Evolutionary conservation across 1,139 yeast genomes (phyloP).

Genomic region (Yamadazyma spencermartinsiae): DNA sequence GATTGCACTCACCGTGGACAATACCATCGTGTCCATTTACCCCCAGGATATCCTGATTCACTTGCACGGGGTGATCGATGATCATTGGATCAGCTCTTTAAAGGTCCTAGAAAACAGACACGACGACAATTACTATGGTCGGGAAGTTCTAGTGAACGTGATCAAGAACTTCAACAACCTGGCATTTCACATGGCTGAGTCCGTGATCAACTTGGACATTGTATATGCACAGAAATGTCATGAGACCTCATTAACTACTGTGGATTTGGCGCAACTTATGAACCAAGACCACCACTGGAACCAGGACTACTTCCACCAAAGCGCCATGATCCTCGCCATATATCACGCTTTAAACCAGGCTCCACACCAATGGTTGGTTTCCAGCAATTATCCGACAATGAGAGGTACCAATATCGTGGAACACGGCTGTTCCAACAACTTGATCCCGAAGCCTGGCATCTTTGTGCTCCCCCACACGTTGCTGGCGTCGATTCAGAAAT

Average conservation of each 20-base stretch:
- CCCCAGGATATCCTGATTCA: conserved; percentile 31
- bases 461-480: conserved; percentile 25
- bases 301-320: conserved; percentile 25
- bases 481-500: background rate
- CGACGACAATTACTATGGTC: conserved; percentile 17
- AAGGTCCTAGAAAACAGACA: conserved; percentile 25
- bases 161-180: conserved; percentile 22
- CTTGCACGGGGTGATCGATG: conserved; percentile 24
- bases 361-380: conserved; percentile 26
- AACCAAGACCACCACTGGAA: background rate
- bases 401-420: conserved; percentile 1
- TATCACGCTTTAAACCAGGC: conserved; percentile 22
- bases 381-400: background rate
- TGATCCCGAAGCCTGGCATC: conserved; percentile 23
- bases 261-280: conserved; percentile 24
- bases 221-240: conserved; percentile 27
- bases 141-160: conserved; percentile 21
- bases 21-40: conserved; percentile 26
- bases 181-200: conserved; percentile 11
- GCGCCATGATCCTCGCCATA: conserved; percentile 23
- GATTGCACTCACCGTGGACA: conserved; percentile 32
- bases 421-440: conserved; percentile 27
- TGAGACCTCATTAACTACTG: conserved; percentile 15
- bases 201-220: conserved; percentile 18
- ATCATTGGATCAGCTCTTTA: conserved; percentile 21